These are phyloP conservation scores for Capillidium heterosporum DNA, from an alignment of 371 early-diverging fungal genomes.

Conservation along the genomic window DNA sequence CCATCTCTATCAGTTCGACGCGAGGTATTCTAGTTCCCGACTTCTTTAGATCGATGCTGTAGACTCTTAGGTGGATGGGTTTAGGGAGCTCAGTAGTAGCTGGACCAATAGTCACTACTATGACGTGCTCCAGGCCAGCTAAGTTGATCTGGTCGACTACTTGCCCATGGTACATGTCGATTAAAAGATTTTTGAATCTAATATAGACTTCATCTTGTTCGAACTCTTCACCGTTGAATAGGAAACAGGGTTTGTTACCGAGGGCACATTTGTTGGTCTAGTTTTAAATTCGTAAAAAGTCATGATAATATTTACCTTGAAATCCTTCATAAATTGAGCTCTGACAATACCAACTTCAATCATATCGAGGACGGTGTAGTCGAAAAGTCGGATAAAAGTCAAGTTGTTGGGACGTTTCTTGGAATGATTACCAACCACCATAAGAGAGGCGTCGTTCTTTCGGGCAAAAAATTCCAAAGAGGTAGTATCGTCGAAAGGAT, in stretches of 20 bases:
- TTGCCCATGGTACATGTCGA: constrained; percentile 69
- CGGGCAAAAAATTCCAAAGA: constrained; percentile 80
- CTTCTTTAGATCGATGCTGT: constrained; percentile 68
- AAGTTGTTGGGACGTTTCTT: constrained; percentile 95
- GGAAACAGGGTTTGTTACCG: constrained; percentile 73
- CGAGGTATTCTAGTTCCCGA: constrained; percentile 67
- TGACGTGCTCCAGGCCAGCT: constrained; percentile 75
- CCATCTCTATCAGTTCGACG: constrained; percentile 86
- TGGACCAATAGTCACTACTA: constrained; percentile 64
- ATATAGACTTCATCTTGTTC: constrained; percentile 44
- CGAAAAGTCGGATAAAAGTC: constrained; percentile 75
- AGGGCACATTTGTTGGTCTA: constrained; percentile 53
- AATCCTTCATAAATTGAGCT: constrained; percentile 35
- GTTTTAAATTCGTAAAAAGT: neutral
- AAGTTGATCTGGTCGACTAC: constrained; percentile 47
- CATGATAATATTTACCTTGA: constrained; percentile 30
- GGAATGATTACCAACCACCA: constrained; percentile 75
- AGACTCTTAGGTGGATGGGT: constrained; percentile 55
- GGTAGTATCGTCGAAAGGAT: constrained; percentile 88
- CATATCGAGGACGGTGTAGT: constrained; percentile 87
- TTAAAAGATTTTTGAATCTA: constrained; percentile 56
- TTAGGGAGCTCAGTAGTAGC: constrained; percentile 9
- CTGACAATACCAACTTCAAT: constrained; percentile 75
- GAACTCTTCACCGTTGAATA: constrained; percentile 82
- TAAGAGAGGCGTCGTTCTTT: constrained; percentile 84